Base-by-base conservation (phyloP, 1,284 basidiomycete genomes). In the Rhodotorula sp. region DNA sequence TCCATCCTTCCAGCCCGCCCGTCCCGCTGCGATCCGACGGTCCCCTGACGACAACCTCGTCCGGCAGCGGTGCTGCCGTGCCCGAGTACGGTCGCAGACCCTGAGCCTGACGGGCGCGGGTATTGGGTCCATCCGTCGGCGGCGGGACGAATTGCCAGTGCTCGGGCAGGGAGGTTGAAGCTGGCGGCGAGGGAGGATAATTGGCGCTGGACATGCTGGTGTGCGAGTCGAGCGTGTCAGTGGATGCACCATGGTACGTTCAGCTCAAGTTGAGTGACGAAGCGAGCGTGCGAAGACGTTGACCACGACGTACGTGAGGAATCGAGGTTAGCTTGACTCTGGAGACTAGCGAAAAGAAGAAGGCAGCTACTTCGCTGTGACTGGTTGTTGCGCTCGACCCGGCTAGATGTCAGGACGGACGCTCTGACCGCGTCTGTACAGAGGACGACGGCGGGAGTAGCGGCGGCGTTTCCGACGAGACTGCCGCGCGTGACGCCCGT, bases 121-220 rank as follows among this genome's bases (percentile, higher is more conserved):
- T 72, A 34, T 72, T 72, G 4, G 71, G 71, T 2, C 71, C 71
- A 25, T 72, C 67, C 1, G 71, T 72, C 21, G 67, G 67, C 12
- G 71, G 71, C 13, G 71, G 71, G 25, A 62, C 64, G 60, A 66
- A 72, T 4, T 34, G 19, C 65, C 52, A 67, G 60, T 72, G 66
- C n/a, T 64, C 63, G 2, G 66, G 70, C 17, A 68, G 66, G 1
- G 61, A 72, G 41, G 67, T 68, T 1, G 66, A 66, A 0, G 59
- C 55, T 13, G 66, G 66, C 4, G 70, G 70, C 7, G 70, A 67
- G 23, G 58, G 53, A 12, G 61, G 61, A 16, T 59, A 60, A 7
- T 25, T 54, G 4, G 48, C 19, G 25, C 21, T 21, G 17, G 60
- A 23, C 66, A 61, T 61, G 21, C 50, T 60, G 58, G 7, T 44